Percentiles rank a stretch among this genome's conserved stretches.
Conservation (phyloP, 1,284 basidiomycete genomes). For the Cutaneotrichosporon cavernicola region DNA sequence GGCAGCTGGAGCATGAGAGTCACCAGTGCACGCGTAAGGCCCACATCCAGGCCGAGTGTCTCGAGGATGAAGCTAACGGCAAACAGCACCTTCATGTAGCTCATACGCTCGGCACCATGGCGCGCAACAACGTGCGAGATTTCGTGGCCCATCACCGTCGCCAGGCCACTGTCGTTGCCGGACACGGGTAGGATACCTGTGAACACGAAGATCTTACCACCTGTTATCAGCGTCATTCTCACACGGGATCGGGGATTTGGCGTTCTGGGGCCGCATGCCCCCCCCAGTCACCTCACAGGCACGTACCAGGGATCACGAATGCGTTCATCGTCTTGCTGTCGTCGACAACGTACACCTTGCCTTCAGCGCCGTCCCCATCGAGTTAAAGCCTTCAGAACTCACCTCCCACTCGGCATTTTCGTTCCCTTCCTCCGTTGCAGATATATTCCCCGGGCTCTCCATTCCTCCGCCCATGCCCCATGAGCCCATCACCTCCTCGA, state of each 20-base stretch:
- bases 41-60: conserved; percentile 63
- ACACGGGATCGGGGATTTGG: background rate
- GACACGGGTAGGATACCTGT: conserved; percentile 83
- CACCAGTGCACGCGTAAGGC: conserved; percentile 55
- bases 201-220: conserved; percentile 78
- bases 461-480: conserved; percentile 15
- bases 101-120: conserved; percentile 49
- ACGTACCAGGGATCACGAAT: conserved; percentile 67
- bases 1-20: conserved; percentile 61
- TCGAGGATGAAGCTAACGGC: conserved; percentile 59
- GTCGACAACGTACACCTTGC: conserved; percentile 76
- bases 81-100: conserved; percentile 61
- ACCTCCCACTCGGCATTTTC: conserved; percentile 49
- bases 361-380: conserved; percentile 13
- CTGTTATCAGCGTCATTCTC: conserved; percentile 39
- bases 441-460: conserved; percentile 8
- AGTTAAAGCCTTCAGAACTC: conserved; percentile 14
- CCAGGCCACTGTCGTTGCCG: conserved; percentile 75
- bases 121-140: conserved; percentile 68
- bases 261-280: background rate
- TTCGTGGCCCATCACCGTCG: conserved; percentile 84
- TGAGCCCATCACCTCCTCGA: conserved; percentile 33
- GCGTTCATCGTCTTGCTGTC: conserved; percentile 75
- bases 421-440: conserved; percentile 29
- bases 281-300: background rate